These are phyloP conservation scores for Peniophora sp. DNA, from an alignment of 1,284 basidiomycete genomes.

Conservation along the genomic window DNA sequence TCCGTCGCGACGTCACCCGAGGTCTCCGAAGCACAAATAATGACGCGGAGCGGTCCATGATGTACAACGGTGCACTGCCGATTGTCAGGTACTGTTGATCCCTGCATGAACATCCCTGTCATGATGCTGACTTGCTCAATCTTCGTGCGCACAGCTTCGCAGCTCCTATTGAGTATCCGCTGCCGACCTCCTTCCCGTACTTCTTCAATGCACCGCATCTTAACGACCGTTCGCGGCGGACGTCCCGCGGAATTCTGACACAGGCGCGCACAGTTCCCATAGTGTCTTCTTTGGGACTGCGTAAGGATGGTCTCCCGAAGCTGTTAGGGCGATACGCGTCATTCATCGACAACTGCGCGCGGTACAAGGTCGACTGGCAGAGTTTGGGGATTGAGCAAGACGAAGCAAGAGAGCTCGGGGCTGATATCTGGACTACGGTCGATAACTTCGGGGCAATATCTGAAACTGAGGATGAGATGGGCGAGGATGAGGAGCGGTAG, in stretches of 20 bases:
- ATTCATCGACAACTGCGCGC: conserved; percentile 18
- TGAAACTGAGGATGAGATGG: conserved; percentile 1
- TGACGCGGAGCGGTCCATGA: too few relatives aligned
- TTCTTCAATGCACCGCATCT: conserved; percentile 15
- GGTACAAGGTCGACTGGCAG: conserved; percentile 19
- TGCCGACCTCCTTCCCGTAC: conserved; percentile 20
- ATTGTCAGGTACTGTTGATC: too few relatives aligned
- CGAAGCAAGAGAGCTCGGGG: conserved; percentile 22
- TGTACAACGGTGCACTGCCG: too few relatives aligned
- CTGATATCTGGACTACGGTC: conserved; percentile 22
- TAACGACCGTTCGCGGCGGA: conserved; percentile 4
- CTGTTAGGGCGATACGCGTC: conserved; percentile 20
- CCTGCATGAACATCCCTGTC: not conserved
- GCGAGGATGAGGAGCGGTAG: conserved; percentile 8
- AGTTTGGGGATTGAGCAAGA: conserved; percentile 19
- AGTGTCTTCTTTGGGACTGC: conserved; percentile 19
- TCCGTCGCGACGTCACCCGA: conserved; percentile 7
- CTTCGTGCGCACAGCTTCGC: conserved; percentile 16
- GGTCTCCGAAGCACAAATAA: conserved; percentile 4
- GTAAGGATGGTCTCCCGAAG: conserved; percentile 11
- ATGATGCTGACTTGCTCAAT: not conserved
- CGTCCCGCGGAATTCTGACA: conserved; percentile 9
- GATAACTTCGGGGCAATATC: conserved; percentile 19
- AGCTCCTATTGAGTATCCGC: conserved; percentile 16
- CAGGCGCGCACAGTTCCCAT: conserved; percentile 7